Conservation (phyloP, 495 filamentous ascomycete species). For the Evansstolkia leycettana region DNA sequence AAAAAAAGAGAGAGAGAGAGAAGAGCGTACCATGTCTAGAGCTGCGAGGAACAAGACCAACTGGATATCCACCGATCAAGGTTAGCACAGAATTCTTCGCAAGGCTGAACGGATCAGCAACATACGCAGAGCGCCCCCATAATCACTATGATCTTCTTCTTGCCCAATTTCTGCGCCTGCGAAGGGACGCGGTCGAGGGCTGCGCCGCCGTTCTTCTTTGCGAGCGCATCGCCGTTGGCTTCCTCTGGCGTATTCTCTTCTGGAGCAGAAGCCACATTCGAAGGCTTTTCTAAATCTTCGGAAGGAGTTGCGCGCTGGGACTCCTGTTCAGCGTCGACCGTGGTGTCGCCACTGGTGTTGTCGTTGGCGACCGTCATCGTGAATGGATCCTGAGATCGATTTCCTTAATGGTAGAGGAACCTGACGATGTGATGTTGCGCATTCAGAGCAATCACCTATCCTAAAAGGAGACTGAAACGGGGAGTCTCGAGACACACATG, state of each 20-base stretch:
- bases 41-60: constrained; percentile 41
- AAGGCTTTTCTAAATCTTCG: constrained; percentile 5
- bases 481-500: no score
- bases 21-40: constrained; percentile 35
- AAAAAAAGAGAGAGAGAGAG: neutral
- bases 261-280: neutral
- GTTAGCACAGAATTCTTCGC: constrained; percentile 5
- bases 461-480: no score
- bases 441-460: no score
- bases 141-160: constrained; percentile 35
- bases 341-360: constrained; percentile 11
- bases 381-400: neutral
- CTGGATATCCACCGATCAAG: constrained; percentile 12
- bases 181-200: constrained; percentile 25
- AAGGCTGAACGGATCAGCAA: neutral
- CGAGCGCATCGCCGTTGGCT: constrained; percentile 8
- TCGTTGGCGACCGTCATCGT: constrained; percentile 2
- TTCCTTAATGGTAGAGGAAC: neutral
- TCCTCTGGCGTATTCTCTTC: constrained; percentile 2
- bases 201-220: constrained; percentile 11
- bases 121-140: constrained; percentile 41
- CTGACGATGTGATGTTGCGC: no score
- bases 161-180: constrained; percentile 31
- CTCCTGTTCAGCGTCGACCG: neutral
- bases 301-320: neutral